Conservation (phyloP, 176 grass and related monocot species). For the Aegilops tauschii region DNA sequence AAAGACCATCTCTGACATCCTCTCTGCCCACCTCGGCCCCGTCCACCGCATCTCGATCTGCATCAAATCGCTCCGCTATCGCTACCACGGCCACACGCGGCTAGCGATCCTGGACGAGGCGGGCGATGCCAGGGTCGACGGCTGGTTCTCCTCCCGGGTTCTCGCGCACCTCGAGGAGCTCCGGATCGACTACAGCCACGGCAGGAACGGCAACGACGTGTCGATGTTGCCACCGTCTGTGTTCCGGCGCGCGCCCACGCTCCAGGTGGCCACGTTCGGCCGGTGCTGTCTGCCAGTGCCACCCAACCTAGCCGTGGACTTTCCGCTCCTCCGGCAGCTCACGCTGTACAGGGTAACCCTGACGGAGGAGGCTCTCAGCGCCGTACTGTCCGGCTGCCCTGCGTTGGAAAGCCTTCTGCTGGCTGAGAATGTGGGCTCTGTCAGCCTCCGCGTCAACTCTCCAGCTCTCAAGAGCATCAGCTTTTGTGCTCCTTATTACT, state of each 20-base stretch:
- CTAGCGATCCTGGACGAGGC: too few relatives aligned
- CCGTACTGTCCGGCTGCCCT: background rate
- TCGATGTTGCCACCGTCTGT: background rate
- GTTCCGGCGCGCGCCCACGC: background rate
- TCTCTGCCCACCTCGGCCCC: background rate
- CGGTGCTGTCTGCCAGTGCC: background rate
- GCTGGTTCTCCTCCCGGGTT: too few relatives aligned
- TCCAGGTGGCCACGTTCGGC: background rate
- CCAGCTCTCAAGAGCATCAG: background rate
- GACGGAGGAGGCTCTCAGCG: background rate
- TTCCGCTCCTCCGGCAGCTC: background rate
- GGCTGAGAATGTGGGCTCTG: background rate
- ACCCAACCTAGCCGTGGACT: background rate
- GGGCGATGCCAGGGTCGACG: too few relatives aligned
- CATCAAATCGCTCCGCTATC: too few relatives aligned
- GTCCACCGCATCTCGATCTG: background rate
- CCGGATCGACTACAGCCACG: too few relatives aligned
- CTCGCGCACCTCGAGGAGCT: too few relatives aligned
- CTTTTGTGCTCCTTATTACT: background rate
- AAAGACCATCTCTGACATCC: background rate
- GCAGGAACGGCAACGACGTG: too few relatives aligned
- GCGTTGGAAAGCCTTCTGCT: background rate
- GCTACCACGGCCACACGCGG: too few relatives aligned
- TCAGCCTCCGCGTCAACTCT: background rate
- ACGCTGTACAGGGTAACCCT: background rate